A percentile compares a stretch with the other conserved stretches of the same genome.
Conservation (phyloP, 768 basidiomycete genomes). For the Coprinopsis cinerea region DNA sequence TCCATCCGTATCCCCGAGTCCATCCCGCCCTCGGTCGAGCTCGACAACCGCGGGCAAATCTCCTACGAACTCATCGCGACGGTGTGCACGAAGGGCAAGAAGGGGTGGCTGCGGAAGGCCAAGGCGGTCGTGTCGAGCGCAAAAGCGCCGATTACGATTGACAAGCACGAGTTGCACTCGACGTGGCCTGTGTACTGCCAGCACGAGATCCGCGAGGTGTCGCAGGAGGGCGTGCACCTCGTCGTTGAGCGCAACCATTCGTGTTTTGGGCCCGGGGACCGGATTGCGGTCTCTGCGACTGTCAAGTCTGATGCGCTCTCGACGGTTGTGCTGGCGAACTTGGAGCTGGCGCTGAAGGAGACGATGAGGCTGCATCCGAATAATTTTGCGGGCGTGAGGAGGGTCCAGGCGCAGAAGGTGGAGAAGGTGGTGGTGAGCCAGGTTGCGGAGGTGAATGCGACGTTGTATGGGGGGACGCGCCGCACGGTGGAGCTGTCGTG, state of each 20-base stretch:
- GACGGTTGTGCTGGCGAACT: constrained; percentile 72
- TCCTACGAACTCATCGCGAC: constrained; percentile 88
- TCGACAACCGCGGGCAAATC: constrained; percentile 73
- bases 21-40: constrained; percentile 77
- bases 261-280: constrained; percentile 85
- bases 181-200: constrained; percentile 90
- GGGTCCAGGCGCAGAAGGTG: constrained; percentile 49
- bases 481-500: constrained; percentile 71
- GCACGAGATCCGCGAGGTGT: constrained; percentile 59
- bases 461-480: constrained; percentile 65
- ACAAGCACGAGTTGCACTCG: constrained; percentile 91
- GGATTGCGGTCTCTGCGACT: constrained; percentile 63
- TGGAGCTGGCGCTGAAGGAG: constrained; percentile 78
- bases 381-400: constrained; percentile 48
- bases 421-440: constrained; percentile 63
- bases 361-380: constrained; percentile 69
- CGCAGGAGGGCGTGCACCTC: constrained; percentile 67
- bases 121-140: constrained; percentile 66
- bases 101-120: constrained; percentile 80
- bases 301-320: constrained; percentile 66
- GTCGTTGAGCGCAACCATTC: constrained; percentile 69
- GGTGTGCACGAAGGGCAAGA: constrained; percentile 82
- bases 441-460: constrained; percentile 56
- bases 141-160: constrained; percentile 69
- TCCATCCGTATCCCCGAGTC: constrained; percentile 89